Conservation (phyloP, 1,284 basidiomycete species). For the Cutaneotrichosporon dermatis region DNA sequence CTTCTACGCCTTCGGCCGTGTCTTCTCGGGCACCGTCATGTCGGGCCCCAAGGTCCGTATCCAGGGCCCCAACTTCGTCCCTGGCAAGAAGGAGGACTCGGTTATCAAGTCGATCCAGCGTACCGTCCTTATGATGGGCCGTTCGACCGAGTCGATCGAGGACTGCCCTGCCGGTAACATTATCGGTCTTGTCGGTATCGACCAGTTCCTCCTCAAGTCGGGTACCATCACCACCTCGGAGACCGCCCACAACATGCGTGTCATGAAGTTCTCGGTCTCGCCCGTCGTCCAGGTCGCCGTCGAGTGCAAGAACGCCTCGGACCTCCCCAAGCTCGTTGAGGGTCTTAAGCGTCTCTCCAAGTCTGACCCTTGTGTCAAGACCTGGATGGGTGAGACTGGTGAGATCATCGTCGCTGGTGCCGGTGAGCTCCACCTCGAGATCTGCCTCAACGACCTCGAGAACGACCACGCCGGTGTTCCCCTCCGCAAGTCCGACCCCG, state of each 20-base stretch:
- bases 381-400: slow-evolving; percentile 87
- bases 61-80: slow-evolving; percentile 97
- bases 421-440: slow-evolving; percentile 98
- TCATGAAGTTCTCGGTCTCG: slow-evolving; percentile 99
- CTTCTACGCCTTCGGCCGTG: slow-evolving; percentile 99
- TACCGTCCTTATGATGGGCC: slow-evolving; percentile 99
- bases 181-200: slow-evolving; percentile 97
- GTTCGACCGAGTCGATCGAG: slow-evolving; percentile 97
- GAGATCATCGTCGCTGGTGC: slow-evolving; percentile 99
- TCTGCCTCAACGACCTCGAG: slow-evolving; percentile 98
- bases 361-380: slow-evolving; percentile 98
- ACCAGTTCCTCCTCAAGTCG: slow-evolving; percentile 99
- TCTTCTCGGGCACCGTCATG: slow-evolving; percentile 97
- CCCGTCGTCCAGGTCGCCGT: slow-evolving; percentile 99
- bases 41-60: slow-evolving; percentile 99
- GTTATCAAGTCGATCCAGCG: slow-evolving; percentile 99
- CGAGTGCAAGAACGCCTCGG: slow-evolving; percentile 99
- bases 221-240: slow-evolving; percentile 97
- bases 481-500: slow-evolving; percentile 97
- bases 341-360: slow-evolving; percentile 99
- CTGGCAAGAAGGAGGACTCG: slow-evolving; percentile 98
- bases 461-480: slow-evolving; percentile 99
- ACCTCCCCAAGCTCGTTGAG: slow-evolving; percentile 99
- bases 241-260: slow-evolving; percentile 99
- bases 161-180: slow-evolving; percentile 99